Conservation (phyloP, 371 early-diverging fungal genomes). For the Actinomortierella wolfii region DNA sequence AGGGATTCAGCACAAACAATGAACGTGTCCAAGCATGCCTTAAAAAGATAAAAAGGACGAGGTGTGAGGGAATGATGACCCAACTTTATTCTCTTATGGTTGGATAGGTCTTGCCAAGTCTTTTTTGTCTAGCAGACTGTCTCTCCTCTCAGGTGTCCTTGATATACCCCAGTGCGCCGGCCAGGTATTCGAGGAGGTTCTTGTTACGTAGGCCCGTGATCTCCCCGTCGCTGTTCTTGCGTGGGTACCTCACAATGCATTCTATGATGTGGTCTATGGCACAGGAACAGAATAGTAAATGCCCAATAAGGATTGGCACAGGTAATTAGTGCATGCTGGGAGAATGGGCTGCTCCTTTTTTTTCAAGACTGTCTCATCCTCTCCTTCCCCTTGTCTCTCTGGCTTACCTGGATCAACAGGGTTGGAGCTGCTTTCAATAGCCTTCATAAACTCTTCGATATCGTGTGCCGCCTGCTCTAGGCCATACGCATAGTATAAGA, state of each 20-base stretch:
- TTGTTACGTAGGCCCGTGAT: slow-evolving; percentile 35
- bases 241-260: slow-evolving; percentile 30
- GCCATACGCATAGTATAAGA: slow-evolving; percentile 42
- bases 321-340: not conserved
- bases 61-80: not conserved
- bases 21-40: too few relatives aligned
- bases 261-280: slow-evolving; percentile 26
- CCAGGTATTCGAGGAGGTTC: slow-evolving; percentile 30
- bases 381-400: not conserved
- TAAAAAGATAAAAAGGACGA: too few relatives aligned
- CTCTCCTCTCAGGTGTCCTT: too few relatives aligned
- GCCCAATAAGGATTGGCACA: not conserved
- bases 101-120: slow-evolving; percentile 10
- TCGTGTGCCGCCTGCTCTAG: slow-evolving; percentile 20
- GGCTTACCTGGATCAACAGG: slow-evolving; percentile 31
- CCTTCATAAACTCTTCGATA: slow-evolving; percentile 28
- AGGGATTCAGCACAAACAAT: too few relatives aligned
- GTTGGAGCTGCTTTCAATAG: slow-evolving; percentile 9
- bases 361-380: too few relatives aligned
- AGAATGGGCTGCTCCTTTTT: not conserved
- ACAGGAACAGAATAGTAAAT: not conserved
- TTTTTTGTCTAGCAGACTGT: not conserved
- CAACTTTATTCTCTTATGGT: slow-evolving; percentile 6
- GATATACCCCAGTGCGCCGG: slow-evolving; percentile 19
- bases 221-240: slow-evolving; percentile 26